phyloP scores from a whole-genome alignment of 495 filamentous ascomycete genomes.

The Ascodesmis nigricans region DNA sequence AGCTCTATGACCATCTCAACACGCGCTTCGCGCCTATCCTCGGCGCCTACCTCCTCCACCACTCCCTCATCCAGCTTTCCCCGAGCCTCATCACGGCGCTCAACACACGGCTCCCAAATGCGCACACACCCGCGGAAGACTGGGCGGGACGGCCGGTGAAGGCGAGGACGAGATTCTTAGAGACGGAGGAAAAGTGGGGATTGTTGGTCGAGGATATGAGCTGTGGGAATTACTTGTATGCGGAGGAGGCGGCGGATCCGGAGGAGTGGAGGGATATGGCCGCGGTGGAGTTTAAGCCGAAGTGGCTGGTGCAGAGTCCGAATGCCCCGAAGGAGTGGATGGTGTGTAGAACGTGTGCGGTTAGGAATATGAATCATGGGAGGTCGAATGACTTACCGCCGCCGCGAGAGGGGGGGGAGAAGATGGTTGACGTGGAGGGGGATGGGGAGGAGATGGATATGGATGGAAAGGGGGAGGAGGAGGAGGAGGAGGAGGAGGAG shows the following conservation, averaged over 20 bases:
- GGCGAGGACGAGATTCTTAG: constrained; percentile 12
- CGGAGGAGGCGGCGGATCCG: constrained; percentile 2
- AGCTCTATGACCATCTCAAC: constrained; percentile 15
- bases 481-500: constrained; percentile 12
- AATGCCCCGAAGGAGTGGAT: constrained; percentile 44
- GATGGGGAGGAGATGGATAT: constrained; percentile 12
- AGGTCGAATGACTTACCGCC: constrained; percentile 6
- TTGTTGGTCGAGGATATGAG: constrained; percentile 22
- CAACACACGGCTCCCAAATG: constrained; percentile 8
- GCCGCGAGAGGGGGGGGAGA: constrained; percentile 6
- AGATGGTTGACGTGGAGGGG: constrained; percentile 10
- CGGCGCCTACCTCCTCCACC: constrained; percentile 15
- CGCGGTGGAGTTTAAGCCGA: constrained; percentile 70
- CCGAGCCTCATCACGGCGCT: constrained; percentile 12
- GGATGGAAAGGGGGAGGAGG: constrained; percentile 8
- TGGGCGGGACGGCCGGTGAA: constrained; percentile 17
- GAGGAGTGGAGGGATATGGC: constrained; percentile 21
- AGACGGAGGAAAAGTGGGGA: constrained; percentile 17
- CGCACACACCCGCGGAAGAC: constrained; percentile 8
- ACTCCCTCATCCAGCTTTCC: constrained; percentile 14
- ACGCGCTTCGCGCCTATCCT: constrained; percentile 15
- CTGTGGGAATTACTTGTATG: constrained; percentile 18
- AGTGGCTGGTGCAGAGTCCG: constrained; percentile 75
- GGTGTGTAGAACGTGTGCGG: constrained; percentile 71
- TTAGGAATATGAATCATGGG: constrained; percentile 35